Evolutionary conservation across 176 grass and related monocot species (phyloP), one percentile per base, ranked within the genome.

Genomic region (Carex cristatella): DNA sequence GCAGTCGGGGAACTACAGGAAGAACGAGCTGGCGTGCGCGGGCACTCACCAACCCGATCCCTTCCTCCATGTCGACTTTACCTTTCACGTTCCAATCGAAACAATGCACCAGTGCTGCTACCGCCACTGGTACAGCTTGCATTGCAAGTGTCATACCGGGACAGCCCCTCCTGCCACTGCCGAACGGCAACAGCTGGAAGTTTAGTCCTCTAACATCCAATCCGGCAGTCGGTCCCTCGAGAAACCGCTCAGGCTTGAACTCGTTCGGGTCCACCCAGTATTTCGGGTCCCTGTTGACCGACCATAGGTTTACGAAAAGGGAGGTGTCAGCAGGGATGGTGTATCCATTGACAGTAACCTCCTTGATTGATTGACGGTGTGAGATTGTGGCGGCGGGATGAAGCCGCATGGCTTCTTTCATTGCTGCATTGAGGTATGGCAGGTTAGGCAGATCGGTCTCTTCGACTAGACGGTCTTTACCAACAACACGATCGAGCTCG

Each of bases 151-250:
- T 88, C 83, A 92, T 88, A 10, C 89, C 94, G 0, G 92, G 94
- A 82, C 92, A 97, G 2, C 80, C 90, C 59, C 90, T 88, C 79
- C 91, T 89, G 1, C 94, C 91, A 48, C 91, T 92, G 2, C 88
- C 94, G n/a, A 97, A 97, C 0, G 90, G 91, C 64, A 97, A 87
- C 4, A 94, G 86, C 82, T 94, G 89, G 81, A 79, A 83, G 62
- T 94, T 84, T 79, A 91, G 86, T 1, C 89, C 94, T 64, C 53
- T 92, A 37, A 75, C 68, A 13, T 97, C 91, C 3, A 95, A 74
- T 10, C 9, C 13, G 2, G 81, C 89, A 44, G 49, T 63, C 3
- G 54, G 85, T 11, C 74, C 82, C 18, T 72, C 84, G 0, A 89
- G 49, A 79, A 94, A 94, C 4, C 87, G 77, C 23, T 91, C 89